Conservation (phyloP, 164 flowering plant species). For the Aristolochia californica region DNA sequence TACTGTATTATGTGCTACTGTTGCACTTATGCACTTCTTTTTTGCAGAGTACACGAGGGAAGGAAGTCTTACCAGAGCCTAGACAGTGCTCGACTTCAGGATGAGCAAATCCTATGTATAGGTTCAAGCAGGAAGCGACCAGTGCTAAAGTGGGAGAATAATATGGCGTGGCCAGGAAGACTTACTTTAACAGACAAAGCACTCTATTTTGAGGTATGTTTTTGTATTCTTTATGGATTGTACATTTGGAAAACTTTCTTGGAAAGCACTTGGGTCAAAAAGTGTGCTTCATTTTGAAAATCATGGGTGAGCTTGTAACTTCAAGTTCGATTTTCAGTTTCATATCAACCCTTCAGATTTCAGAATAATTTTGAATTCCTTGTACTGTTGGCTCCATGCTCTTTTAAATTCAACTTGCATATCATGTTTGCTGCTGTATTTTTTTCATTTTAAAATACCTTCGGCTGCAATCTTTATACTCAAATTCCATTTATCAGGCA, state of each 20-base stretch:
- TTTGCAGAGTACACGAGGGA: constrained; percentile 71
- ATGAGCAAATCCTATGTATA: constrained; percentile 60
- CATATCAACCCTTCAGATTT: not conserved
- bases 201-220: constrained; percentile 84
- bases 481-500: constrained; percentile 26
- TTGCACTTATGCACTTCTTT: constrained; percentile 4
- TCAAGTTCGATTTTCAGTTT: not conserved
- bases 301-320: not conserved
- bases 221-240: not conserved
- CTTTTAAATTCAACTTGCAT: too few relatives aligned
- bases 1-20: too few relatives aligned
- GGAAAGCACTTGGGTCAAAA: not conserved
- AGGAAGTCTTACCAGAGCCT: constrained; percentile 44
- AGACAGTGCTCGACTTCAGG: constrained; percentile 25
- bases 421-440: too few relatives aligned
- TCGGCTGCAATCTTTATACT: not conserved
- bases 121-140: constrained; percentile 77
- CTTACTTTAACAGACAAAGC: constrained; percentile 75
- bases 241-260: not conserved
- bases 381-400: too few relatives aligned
- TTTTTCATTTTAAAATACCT: too few relatives aligned
- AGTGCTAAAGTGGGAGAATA: constrained; percentile 87
- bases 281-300: not conserved
- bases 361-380: too few relatives aligned
- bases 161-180: constrained; percentile 93